Percentiles rank a stretch among this genome's conserved stretches.
These are phyloP conservation scores for Hypoxylon sp. DNA, from an alignment of 2,329 filamentous ascomycete species.

Conservation along the genomic window DNA sequence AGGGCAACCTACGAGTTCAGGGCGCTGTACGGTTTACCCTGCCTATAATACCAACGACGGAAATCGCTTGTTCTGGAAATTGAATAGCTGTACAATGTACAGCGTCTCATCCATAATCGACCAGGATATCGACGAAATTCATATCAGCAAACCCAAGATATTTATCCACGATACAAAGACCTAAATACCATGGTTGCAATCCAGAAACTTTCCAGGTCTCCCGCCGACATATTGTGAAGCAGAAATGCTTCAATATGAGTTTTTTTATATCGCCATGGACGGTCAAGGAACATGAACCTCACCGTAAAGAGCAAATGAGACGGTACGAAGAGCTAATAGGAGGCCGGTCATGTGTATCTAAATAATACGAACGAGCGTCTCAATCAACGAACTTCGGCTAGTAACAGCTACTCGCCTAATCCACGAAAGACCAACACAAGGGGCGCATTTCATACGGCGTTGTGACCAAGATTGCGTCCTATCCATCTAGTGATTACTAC, in stretches of 20 bases:
- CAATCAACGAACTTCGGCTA: slow-evolving; percentile 5
- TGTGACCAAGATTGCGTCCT: not conserved
- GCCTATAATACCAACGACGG: not conserved
- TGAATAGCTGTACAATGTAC: not conserved
- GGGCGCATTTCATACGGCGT: not conserved
- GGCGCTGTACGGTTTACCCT: not conserved
- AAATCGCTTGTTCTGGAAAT: not conserved
- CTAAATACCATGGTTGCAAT: not conserved
- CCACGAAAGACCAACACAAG: not conserved
- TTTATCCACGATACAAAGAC: not conserved
- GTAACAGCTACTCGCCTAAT: not conserved
- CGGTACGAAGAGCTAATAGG: slow-evolving; percentile 1
- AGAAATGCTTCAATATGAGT: not conserved
- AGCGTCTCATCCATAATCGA: not conserved
- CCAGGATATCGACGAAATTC: not conserved
- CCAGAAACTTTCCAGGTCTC: not conserved
- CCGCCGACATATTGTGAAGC: not conserved
- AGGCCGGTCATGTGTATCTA: slow-evolving; percentile 18
- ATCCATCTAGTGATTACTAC: not conserved
- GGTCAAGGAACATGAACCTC: not conserved
- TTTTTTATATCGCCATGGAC: not conserved
- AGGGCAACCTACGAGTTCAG: not conserved
- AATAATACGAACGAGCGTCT: slow-evolving; percentile 15
- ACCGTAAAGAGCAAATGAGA: not conserved
- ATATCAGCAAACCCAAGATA: not conserved